These are phyloP conservation scores for Magnolia kwangsiensis DNA, from an alignment of 164 flowering plant species.

Conservation along the genomic window DNA sequence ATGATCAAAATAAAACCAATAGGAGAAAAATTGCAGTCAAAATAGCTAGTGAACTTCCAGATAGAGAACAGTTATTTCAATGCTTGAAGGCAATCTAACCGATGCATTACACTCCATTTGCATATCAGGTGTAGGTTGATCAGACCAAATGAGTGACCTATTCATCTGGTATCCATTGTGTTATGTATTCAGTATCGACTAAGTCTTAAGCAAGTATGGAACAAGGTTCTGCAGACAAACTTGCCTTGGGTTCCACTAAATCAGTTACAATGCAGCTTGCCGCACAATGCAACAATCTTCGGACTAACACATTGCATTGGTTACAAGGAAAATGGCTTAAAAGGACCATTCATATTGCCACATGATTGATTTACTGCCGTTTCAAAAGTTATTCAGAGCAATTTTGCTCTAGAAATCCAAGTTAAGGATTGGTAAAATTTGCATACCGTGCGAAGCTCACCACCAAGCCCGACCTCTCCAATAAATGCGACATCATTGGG, in stretches of 20 bases:
- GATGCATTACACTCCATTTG: neutral
- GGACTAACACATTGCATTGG: no score
- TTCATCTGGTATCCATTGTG: no score
- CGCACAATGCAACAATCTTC: neutral
- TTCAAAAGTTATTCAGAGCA: neutral
- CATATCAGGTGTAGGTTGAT: neutral
- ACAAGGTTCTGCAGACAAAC: neutral
- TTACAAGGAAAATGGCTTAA: neutral
- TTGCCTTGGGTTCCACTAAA: neutral
- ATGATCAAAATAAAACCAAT: neutral
- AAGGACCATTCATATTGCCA: neutral
- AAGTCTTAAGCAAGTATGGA: no score
- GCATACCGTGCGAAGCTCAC: constrained; percentile 87
- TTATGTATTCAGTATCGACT: no score
- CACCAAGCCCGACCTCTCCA: constrained; percentile 93
- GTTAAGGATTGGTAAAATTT: neutral
- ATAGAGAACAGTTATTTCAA: neutral
- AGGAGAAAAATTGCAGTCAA: neutral
- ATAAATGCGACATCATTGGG: constrained; percentile 80
- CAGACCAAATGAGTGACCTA: neutral
- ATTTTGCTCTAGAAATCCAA: neutral
- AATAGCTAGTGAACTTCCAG: no score
- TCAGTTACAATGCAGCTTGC: neutral
- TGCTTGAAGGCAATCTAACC: neutral
- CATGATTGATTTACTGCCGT: neutral